A percentile compares a stretch with the other conserved stretches of the same genome.
phyloP scores from a whole-genome alignment of 108 stramenopile species.

The Nitzschia putrida region DNA sequence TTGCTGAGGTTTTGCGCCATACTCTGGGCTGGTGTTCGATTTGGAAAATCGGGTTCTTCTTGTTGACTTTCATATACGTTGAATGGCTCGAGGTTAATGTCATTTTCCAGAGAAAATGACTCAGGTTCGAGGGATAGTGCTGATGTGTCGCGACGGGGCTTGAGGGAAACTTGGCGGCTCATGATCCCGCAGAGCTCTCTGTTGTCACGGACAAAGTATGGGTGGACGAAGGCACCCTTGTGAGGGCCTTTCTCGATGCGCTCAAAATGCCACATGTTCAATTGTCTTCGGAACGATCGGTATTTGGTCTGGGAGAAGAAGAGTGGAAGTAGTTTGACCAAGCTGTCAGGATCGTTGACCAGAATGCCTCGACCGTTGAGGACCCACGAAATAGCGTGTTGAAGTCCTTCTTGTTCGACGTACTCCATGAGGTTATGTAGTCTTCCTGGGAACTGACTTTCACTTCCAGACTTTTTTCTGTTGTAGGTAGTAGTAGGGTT shows the following conservation, averaged over 20 bases:
- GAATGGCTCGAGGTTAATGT: background rate
- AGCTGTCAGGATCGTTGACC: constrained; percentile 23
- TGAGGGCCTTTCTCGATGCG: constrained; percentile 45
- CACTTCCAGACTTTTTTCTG: constrained; percentile 9
- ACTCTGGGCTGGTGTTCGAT: too few relatives aligned
- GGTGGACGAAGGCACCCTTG: constrained; percentile 33
- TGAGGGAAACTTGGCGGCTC: constrained; percentile 17
- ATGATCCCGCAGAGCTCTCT: constrained; percentile 21
- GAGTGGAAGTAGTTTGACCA: constrained; percentile 41
- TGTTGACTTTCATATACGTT: background rate
- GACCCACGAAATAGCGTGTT: constrained; percentile 16
- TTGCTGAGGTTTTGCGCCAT: too few relatives aligned
- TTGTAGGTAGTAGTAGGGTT: background rate
- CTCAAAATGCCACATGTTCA: constrained; percentile 87
- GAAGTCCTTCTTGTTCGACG: too few relatives aligned
- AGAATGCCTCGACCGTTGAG: constrained; percentile 13
- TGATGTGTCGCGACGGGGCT: constrained; percentile 1
- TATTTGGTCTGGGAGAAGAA: too few relatives aligned
- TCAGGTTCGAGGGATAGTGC: too few relatives aligned
- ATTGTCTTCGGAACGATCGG: constrained; percentile 73
- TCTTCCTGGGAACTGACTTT: constrained; percentile 29
- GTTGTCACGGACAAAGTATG: constrained; percentile 27
- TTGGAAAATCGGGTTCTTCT: too few relatives aligned
- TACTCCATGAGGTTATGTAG: constrained; percentile 23
- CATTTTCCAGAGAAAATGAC: too few relatives aligned